Base-by-base conservation (phyloP, 2,329 filamentous ascomycete species). In the Grosmannia serpens region DNA sequence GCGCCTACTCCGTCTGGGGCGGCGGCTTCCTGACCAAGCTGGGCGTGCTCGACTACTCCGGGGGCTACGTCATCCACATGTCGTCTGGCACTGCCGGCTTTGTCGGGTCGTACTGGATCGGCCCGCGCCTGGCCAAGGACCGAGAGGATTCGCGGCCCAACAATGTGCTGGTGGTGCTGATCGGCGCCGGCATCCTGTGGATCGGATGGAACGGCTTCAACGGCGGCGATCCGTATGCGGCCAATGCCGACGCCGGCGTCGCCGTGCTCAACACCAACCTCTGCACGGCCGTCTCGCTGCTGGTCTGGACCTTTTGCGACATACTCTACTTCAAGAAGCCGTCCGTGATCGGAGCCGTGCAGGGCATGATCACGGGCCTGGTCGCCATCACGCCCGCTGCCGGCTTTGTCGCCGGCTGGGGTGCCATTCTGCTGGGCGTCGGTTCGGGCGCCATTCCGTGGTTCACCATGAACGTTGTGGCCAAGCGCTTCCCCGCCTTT, bases 161-260 rank as follows among this genome's bases (percentile, higher is more conserved):
- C 68, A 78, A 78, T 63, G 68, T 77, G 53, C 64, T 75, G 17
- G 65, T 71, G 11, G 71, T 76, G 31, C 67, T 78, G 56, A 68
- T 75, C 33, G 76, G 77, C 27, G 75, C 76, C 2, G 76, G 76
- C 22, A 74, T 79, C 41, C 72, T 79, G 38, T 79, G 76, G 77
- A 70, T 77, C 29, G 76, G 76, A 60, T 79, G 76, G 76, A 78
- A 78, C 64, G 77, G 76, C 47, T 79, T 78, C 70, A 79, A 78
- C 61, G 76, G 76, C 51, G 75, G 77, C 63, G 77, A 77, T 65
- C 77, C 77, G n/a, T 79, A 78, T 62, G 68, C 74, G 11, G 76
- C 77, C 10, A 74, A 69, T 49, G 72, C 76, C 9, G 76, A 78
- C 64, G 76, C 76, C 6, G 76, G 76, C 58, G 75, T 74, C 8